Conservation (phyloP, 2,329 filamentous ascomycete species). For the Lizonia empirigonia region DNA sequence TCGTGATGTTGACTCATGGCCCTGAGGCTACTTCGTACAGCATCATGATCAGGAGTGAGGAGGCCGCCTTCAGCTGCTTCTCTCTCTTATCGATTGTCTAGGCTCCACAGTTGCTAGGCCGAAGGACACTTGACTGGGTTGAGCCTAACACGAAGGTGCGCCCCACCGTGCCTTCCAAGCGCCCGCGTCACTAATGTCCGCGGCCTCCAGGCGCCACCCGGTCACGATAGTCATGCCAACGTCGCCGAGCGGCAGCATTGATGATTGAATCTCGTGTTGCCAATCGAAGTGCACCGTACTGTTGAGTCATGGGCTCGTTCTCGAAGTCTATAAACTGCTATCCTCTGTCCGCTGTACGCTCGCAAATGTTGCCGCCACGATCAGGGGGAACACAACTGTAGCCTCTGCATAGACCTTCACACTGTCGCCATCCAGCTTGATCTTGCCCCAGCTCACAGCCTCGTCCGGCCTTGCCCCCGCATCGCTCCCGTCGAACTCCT, state of each 20-base stretch:
- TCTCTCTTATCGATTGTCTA: conserved; percentile 15
- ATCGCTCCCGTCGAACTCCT: conserved; percentile 97
- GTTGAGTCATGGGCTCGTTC: neutral
- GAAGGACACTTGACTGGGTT: conserved; percentile 20
- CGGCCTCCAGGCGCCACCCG: no score
- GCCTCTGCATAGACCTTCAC: conserved; percentile 82
- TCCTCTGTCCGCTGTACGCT: conserved; percentile 25
- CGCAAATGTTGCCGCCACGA: conserved; percentile 71
- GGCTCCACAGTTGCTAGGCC: conserved; percentile 27
- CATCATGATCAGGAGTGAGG: conserved; percentile 4
- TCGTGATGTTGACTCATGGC: conserved; percentile 12
- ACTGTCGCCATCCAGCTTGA: conserved; percentile 83
- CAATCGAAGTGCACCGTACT: neutral
- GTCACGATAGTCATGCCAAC: neutral
- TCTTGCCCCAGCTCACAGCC: conserved; percentile 98
- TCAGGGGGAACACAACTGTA: conserved; percentile 69
- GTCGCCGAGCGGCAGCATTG: no score
- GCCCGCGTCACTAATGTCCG: neutral
- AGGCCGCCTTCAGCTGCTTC: conserved; percentile 12
- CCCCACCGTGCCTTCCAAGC: conserved; percentile 21
- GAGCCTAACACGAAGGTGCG: conserved; percentile 26
- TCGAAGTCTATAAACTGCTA: neutral
- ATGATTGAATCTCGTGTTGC: neutral
- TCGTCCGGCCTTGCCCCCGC: conserved; percentile 94
- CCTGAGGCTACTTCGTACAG: conserved; percentile 3